Evolutionary conservation across 495 filamentous ascomycete species (phyloP), one percentile per base, ranked within the genome.

Genomic region (Podospora anserina): DNA sequence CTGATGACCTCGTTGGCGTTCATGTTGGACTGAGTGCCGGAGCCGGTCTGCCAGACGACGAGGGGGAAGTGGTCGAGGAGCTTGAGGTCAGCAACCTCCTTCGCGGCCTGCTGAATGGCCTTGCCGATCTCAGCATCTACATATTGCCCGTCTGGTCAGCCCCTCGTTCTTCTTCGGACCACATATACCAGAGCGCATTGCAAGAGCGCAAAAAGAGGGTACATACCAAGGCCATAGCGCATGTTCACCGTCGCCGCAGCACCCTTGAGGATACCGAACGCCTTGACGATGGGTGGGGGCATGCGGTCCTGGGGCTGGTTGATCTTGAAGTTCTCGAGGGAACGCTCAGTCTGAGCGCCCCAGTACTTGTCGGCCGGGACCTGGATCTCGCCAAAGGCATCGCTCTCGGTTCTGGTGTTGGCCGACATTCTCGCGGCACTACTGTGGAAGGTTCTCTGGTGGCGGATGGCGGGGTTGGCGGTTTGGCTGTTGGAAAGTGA

Each of bases 1-100:
- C 94, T 97, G 82, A 99, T 99, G 79, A 99, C 95, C 82, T 99
- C 95, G 82, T 99, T 99, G 78, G 95, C 94, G 85, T 99, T 99
- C 95, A 99, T 99, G 88, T 99, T 99, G 77, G 93, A 97, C 83
- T 99, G 95, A 28, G 95, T 99, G 74, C 95, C 95, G 19, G 96
- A 98, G 66, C 95, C 95, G 53, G 95, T 99, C 82, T 99, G 95
- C 95, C 95, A 99, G 75, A 99, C 94, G 64, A 98, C 95, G 62
- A 99, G 90, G 66, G 94, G 95, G 83, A 99, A 99, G 87, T 99
- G 95, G 81, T 97, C 93, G 76, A 96, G 80, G 70, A 98, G 89
- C 86, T 97, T 97, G 74, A 94, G 88, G 71, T 90, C 89, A 58
- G 94, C 93, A 54, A 99, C 96, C 82, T 99, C 95, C 65, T 89